Conservation (phyloP, 2,329 filamentous ascomycete genomes). For the Falciphora oryzae region DNA sequence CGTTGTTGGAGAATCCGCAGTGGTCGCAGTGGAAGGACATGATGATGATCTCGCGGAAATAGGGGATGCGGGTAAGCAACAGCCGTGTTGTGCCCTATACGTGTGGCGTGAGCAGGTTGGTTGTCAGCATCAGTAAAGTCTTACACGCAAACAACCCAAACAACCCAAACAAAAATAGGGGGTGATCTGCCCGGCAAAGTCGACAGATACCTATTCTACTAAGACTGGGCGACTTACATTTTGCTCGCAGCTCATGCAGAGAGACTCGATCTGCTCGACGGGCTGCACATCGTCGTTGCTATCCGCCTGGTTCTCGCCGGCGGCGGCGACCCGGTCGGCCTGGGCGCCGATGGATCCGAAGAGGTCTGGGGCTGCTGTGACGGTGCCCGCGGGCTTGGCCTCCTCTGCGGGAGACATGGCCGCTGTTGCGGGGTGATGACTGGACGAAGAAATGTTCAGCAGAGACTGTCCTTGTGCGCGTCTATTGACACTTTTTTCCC, state of each 20-base stretch:
- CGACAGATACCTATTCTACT: not conserved
- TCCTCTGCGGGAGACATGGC: slow-evolving; percentile 28
- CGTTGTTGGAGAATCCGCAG: slow-evolving; percentile 85
- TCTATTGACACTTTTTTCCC: not conserved
- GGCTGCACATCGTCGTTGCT: slow-evolving; percentile 44
- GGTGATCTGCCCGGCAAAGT: not conserved
- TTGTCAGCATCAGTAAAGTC: not conserved
- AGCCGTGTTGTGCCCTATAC: slow-evolving; percentile 69
- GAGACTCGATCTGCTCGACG: slow-evolving; percentile 66
- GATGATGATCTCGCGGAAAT: slow-evolving; percentile 94
- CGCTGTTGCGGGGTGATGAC: not conserved
- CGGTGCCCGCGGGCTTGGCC: slow-evolving; percentile 24
- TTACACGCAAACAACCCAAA: slow-evolving; percentile 6
- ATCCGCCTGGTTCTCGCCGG: slow-evolving; percentile 24
- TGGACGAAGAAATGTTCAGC: not conserved
- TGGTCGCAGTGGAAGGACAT: slow-evolving; percentile 94
- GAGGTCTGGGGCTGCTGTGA: slow-evolving; percentile 40
- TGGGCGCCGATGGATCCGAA: slow-evolving; percentile 60
- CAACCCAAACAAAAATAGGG: not conserved
- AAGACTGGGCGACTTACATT: slow-evolving; percentile 48
- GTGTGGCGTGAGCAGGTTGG: slow-evolving; percentile 27
- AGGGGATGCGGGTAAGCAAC: slow-evolving; percentile 87
- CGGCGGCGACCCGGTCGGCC: slow-evolving; percentile 41
- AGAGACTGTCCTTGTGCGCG: not conserved
- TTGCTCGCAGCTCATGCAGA: slow-evolving; percentile 82